Percentiles rank a stretch among this genome's conserved stretches.
phyloP scores from a whole-genome alignment of 1,139 yeast species.

The Nematodospora anomalae region DNA sequence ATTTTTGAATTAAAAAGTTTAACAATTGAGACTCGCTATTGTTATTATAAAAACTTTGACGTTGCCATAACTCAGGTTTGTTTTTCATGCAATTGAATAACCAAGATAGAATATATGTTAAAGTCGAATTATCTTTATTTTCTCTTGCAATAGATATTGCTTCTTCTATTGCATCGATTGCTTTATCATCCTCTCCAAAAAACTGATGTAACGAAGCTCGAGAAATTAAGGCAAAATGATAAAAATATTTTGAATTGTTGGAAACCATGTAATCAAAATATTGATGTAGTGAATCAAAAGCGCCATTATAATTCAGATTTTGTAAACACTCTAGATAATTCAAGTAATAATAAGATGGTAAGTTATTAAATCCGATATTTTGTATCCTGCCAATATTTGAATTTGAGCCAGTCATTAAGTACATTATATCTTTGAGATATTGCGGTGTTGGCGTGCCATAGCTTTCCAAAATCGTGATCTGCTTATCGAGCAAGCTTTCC shows the following conservation, averaged over 20 bases:
- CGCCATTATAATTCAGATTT: slow-evolving; percentile 67
- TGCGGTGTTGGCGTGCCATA: slow-evolving; percentile 55
- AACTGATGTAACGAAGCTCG: slow-evolving; percentile 76
- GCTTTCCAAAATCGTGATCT: slow-evolving; percentile 55
- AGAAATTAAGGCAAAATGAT: slow-evolving; percentile 80
- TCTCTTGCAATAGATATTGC: slow-evolving; percentile 89
- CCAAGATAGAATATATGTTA: slow-evolving; percentile 81
- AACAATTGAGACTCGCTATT: slow-evolving; percentile 58
- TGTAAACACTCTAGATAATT: slow-evolving; percentile 63
- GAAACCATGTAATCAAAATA: slow-evolving; percentile 88
- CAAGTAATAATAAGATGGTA: slow-evolving; percentile 67
- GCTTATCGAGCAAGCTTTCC: slow-evolving; percentile 52
- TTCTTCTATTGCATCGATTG: slow-evolving; percentile 79
- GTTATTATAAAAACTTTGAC: slow-evolving; percentile 41
- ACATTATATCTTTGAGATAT: slow-evolving; percentile 43
- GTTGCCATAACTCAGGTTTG: slow-evolving; percentile 57
- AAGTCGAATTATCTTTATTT: slow-evolving; percentile 70
- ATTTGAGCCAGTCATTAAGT: slow-evolving; percentile 41
- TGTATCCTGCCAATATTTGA: slow-evolving; percentile 44
- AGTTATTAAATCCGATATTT: slow-evolving; percentile 47
- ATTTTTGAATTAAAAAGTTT: slow-evolving; percentile 58
- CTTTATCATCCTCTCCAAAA: slow-evolving; percentile 73
- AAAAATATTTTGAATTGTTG: slow-evolving; percentile 59
- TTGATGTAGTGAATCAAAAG: slow-evolving; percentile 71
- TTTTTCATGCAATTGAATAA: slow-evolving; percentile 67